Base-by-base conservation (phyloP, 345 rosid species). In the Theobroma cacao region DNA sequence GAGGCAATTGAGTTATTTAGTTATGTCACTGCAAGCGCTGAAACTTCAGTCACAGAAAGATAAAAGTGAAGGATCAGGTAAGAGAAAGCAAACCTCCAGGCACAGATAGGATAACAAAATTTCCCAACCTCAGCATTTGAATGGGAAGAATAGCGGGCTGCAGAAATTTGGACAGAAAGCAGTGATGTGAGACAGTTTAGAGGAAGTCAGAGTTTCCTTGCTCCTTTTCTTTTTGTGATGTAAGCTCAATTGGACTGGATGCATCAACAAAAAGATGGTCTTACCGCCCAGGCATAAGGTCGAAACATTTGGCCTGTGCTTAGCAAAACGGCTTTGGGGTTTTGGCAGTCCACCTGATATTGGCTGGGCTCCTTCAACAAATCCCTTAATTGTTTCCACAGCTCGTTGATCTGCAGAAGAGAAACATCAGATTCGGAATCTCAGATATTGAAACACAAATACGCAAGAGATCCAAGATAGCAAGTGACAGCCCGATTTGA, bases 111-210 rank as follows among this genome's bases (percentile, higher is more conserved):
- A 87, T 85, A 84, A 87, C 76, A 55, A 89, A 58, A 26, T 85
- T 81, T 18, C 90, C 94, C 48, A 90, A 4, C 56, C 91, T 84
- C 64, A 87, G 78, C 60, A 90, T 82, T 77, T 90, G 92, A 53
- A 90, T 84, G 4, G 94, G 91, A 72, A 90, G 88, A 43, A 90
- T 79, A 2, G 89, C 88, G 1, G 92, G 90, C 91, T 89, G 88
- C 89, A 81, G 20, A 13, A 58, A 43, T 36, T 30, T 38, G 38
- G 17, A 77, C 34, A 45, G n/a, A 24, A 12, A 69, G 14, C 26
- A 63, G 55, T 9, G 48, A 24, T 31, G 48, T 73, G 30, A 63
- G 43, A 59, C 50, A 45, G 4, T 4, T 36, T 11, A 20, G n/a
- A 18, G 48, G 36, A 34, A 64, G 28, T 7, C n/a, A 7, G 6